A percentile compares a stretch with the other conserved stretches of the same genome.
Conservation (phyloP, 345 rosid species). For the Syzygium oleosum region DNA sequence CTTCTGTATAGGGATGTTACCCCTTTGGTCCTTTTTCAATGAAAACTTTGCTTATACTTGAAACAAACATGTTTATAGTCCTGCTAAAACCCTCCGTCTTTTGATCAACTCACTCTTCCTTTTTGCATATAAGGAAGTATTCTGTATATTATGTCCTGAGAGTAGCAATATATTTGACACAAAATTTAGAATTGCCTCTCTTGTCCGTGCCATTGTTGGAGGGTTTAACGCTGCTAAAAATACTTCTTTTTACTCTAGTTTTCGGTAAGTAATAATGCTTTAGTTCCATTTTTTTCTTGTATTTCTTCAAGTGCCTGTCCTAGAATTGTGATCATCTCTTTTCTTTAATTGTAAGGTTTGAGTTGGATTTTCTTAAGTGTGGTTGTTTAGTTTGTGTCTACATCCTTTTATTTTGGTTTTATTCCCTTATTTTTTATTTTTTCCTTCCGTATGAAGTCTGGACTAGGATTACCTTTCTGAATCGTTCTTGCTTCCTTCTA, state of each 20-base stretch:
- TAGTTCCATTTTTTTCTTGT: not conserved
- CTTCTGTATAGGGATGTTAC: not conserved
- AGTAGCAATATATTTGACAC: not conserved
- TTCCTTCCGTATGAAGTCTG: not conserved
- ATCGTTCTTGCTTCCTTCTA: not conserved
- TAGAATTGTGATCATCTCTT: not conserved
- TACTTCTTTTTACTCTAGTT: not conserved
- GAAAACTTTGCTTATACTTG: not conserved
- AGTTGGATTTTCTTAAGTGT: not conserved
- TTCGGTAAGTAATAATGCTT: not conserved
- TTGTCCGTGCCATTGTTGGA: not conserved
- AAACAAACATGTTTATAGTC: not conserved
- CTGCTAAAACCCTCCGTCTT: not conserved
- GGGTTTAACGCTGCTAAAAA: not conserved
- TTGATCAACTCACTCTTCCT: not conserved
- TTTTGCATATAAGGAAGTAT: not conserved
- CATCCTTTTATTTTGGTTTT: not conserved
- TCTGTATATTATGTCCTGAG: not conserved
- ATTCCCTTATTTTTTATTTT: not conserved
- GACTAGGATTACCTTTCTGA: not conserved
- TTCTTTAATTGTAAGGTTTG: not conserved
- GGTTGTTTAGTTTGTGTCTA: not conserved
- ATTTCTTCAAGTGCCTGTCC: not conserved
- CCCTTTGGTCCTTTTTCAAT: not conserved
- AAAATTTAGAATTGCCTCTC: not conserved